A percentile compares a stretch with the other conserved stretches of the same genome.
Conservation (phyloP, 768 basidiomycete genomes). For the Tremella fuciformis region DNA sequence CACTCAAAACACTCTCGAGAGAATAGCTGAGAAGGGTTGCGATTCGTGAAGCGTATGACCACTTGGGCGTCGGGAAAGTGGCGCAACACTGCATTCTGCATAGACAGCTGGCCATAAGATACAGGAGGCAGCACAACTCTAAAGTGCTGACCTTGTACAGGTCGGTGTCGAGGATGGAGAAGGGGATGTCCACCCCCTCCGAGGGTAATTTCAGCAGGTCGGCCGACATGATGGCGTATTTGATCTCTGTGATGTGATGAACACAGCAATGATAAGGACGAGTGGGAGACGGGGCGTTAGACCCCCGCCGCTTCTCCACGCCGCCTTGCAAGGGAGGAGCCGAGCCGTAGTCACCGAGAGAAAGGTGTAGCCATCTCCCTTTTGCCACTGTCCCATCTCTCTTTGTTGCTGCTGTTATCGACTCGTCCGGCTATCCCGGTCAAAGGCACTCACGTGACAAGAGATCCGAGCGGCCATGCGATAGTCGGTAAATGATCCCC, state of each 20-base stretch:
- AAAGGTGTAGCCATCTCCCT: too few species aligned
- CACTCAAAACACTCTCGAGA: slow-evolving; percentile 64
- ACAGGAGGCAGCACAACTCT: background rate
- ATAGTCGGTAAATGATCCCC: too few species aligned
- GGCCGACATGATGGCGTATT: background rate
- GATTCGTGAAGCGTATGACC: slow-evolving; percentile 77
- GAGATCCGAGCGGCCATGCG: too few species aligned
- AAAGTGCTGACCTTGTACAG: slow-evolving; percentile 71
- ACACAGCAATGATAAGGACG: background rate
- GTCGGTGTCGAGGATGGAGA: slow-evolving; percentile 85
- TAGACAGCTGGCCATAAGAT: slow-evolving; percentile 64
- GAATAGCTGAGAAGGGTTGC: slow-evolving; percentile 65
- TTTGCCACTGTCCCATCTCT: too few species aligned
- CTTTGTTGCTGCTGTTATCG: too few species aligned
- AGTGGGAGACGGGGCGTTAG: too few species aligned
- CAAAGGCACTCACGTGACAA: too few species aligned
- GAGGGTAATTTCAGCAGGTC: slow-evolving; percentile 14
- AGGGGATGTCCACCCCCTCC: slow-evolving; percentile 40
- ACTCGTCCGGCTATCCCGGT: too few species aligned
- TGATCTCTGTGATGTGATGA: background rate
- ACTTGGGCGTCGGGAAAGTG: slow-evolving; percentile 72
- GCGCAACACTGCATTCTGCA: slow-evolving; percentile 85
- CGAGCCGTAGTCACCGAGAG: too few species aligned
- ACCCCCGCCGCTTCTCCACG: too few species aligned
- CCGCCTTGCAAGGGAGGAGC: too few species aligned